phyloP scores from a whole-genome alignment of 2,329 filamentous ascomycete species.

The Hymenoscyphus repandus region DNA sequence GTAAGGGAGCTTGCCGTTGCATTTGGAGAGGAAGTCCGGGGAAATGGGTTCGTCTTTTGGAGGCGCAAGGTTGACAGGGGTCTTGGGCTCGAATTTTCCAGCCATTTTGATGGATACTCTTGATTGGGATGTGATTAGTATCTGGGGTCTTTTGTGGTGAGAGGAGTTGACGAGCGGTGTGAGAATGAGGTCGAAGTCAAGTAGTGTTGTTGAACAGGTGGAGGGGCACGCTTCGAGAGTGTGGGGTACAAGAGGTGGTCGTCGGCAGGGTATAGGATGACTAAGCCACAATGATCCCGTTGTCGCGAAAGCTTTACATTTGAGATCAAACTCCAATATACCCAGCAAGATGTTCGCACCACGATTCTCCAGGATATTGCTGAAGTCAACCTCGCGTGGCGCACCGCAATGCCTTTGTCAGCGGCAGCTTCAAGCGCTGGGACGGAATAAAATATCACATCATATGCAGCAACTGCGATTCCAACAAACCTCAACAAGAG shows the following conservation, averaged over 20 bases:
- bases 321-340: not conserved
- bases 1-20: constrained; percentile 60
- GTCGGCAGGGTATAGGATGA: not conserved
- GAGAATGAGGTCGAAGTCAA: no score
- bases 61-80: constrained; percentile 67
- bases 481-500: constrained; percentile 17
- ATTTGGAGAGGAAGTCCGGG: constrained; percentile 71
- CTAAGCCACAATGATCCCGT: no score
- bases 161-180: not conserved
- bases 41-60: constrained; percentile 87
- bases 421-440: constrained; percentile 17
- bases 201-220: not conserved
- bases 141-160: no score
- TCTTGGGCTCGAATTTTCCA: constrained; percentile 73
- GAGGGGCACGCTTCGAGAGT: no score
- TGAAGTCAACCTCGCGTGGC: constrained; percentile 16
- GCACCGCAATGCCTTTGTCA: constrained; percentile 26
- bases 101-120: constrained; percentile 39
- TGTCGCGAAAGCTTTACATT: no score
- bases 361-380: constrained; percentile 16
- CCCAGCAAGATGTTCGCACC: constrained; percentile 24
- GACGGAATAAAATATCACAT: constrained; percentile 16
- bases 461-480: constrained; percentile 25
- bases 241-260: constrained; percentile 2
- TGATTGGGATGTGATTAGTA: not conserved